phyloP scores from a whole-genome alignment of 129 eudicot genomes.

The Flaveria linearis region DNA sequence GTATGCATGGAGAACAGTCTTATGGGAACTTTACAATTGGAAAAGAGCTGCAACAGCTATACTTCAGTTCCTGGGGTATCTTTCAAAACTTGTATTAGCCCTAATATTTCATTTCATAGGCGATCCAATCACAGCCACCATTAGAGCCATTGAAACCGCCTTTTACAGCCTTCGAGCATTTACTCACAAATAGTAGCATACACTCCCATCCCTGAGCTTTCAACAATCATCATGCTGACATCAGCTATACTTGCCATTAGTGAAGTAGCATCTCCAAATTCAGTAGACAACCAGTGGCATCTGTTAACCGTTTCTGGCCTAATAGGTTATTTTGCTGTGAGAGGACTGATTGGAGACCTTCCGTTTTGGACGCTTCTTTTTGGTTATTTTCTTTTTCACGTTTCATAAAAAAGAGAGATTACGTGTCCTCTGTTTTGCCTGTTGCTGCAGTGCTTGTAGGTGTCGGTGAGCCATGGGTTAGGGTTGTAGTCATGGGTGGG shows the following conservation, averaged over 20 bases:
- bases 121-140: slow-evolving; percentile 53
- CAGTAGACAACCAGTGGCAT: slow-evolving; percentile 74
- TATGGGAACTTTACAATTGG: slow-evolving; percentile 86
- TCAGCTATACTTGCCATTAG: slow-evolving; percentile 67
- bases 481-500: slow-evolving; percentile 46
- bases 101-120: slow-evolving; percentile 66
- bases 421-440: slow-evolving; percentile 77
- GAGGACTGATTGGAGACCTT: slow-evolving; percentile 63
- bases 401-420: slow-evolving; percentile 66
- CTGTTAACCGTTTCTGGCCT: slow-evolving; percentile 69
- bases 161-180: slow-evolving; percentile 53
- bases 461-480: slow-evolving; percentile 93
- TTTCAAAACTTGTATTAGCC: slow-evolving; percentile 51
- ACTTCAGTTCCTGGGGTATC: slow-evolving; percentile 41
- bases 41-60: slow-evolving; percentile 37
- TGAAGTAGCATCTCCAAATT: slow-evolving; percentile 69
- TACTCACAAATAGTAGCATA: slow-evolving; percentile 63
- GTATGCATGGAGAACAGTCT: slow-evolving; percentile 71
- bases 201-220: slow-evolving; percentile 71
- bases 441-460: slow-evolving; percentile 76
- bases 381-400: slow-evolving; percentile 59
- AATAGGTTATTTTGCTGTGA: slow-evolving; percentile 71
- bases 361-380: slow-evolving; percentile 64
- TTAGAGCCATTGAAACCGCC: slow-evolving; percentile 53
- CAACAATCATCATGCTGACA: slow-evolving; percentile 60